Conservation (phyloP, 1,139 yeast genomes). For the Geotrichum australiense region DNA sequence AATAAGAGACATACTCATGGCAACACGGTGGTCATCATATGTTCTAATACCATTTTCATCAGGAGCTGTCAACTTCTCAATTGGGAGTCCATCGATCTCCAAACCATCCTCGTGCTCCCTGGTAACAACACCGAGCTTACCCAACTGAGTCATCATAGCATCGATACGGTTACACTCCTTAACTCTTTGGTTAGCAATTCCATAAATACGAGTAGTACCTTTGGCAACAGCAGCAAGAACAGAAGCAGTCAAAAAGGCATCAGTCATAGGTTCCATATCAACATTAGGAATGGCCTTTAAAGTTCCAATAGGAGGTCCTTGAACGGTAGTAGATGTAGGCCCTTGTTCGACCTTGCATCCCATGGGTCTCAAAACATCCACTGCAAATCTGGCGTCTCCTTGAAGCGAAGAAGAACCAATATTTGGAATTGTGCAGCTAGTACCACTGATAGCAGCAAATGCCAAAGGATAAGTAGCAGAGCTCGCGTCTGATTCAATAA, state of each 20-base stretch:
- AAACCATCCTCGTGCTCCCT: conserved; percentile 89
- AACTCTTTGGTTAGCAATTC: conserved; percentile 96
- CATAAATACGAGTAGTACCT: conserved; percentile 68
- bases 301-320: conserved; percentile 70
- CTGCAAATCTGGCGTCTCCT: conserved; percentile 97
- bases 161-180: conserved; percentile 94
- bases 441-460: conserved; percentile 95
- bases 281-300: conserved; percentile 66
- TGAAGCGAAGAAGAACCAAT: conserved; percentile 89
- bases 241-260: conserved; percentile 93
- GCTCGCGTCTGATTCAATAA: conserved; percentile 96
- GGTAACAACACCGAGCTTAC: conserved; percentile 82
- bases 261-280: conserved; percentile 99
- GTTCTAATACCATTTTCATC: conserved; percentile 50
- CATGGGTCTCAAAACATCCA: conserved; percentile 88
- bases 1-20: conserved; percentile 90
- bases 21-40: conserved; percentile 96
- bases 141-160: conserved; percentile 86
- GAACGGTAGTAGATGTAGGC: conserved; percentile 78
- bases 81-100: conserved; percentile 58
- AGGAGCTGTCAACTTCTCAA: conserved; percentile 39
- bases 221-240: conserved; percentile 89
- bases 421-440: conserved; percentile 87
- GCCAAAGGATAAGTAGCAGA: conserved; percentile 98
- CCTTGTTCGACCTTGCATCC: conserved; percentile 87